Evolutionary conservation across 139 green algal species (phyloP), one percentile per base, ranked within the genome.

Genomic region (Monoraphidium neglectum): DNA sequence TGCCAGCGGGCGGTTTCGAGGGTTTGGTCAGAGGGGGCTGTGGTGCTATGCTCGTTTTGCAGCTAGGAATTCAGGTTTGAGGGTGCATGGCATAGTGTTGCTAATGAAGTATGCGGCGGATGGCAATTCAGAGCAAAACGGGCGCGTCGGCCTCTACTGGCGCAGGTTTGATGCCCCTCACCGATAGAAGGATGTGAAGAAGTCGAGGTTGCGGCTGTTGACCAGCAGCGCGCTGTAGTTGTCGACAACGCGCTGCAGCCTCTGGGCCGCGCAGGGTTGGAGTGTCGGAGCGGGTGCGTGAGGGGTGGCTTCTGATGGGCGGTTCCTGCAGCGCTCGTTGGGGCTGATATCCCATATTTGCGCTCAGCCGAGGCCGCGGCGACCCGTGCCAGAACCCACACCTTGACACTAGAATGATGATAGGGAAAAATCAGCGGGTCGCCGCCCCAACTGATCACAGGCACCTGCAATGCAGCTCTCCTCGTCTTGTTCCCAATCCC

Each of bases 171-270:
- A n/a, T 40, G 60, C 33, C 16, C 64, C 64, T 74, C 83, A 93
- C 15, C 90, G 72, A 86, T 99, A 99, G 84, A 93, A 96, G 67
- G 87, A 94, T 12, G 95, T 98, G 87, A 99, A 99, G 88, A 99
- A 99, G 78, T 94, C 86, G 40, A 99, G 90, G 83, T 99, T 98
- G 21, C 96, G 80, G 16, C 76, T 88, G 16, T 92, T 89, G 1
- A 89, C 67, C 40, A 99, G 77, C 77, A 99, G 87, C 46, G 92
- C 69, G n/a, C 82, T 46, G 84, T 93, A 95, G 83, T 99, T 99
- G 35, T 84, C 74, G 4, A 99, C 85, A 4, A 91, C 87, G 24
- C 78, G 77, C 37, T 70, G 28, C 47, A 95, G 91, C 35, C 93
- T 84, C 57, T 87, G 82, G 43, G 74, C 18, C n/a, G n/a, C n/a